These are phyloP conservation scores for Davidsoniella eucalypti DNA, from an alignment of 2,329 filamentous ascomycete species.

Conservation along the genomic window DNA sequence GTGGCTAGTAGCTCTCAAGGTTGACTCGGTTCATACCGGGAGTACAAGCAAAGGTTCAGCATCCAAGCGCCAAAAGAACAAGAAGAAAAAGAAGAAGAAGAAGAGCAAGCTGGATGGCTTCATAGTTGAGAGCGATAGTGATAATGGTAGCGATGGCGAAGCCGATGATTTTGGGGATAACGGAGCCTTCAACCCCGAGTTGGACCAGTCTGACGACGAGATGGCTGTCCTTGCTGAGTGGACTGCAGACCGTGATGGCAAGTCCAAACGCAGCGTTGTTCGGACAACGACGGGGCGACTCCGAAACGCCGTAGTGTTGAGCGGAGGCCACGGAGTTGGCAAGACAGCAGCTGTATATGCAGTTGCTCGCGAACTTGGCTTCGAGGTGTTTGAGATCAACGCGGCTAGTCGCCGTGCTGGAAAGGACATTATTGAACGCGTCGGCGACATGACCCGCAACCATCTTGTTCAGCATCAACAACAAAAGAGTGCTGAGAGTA, in stretches of 20 bases:
- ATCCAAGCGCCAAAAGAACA: constrained; percentile 14
- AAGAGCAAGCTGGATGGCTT: constrained; percentile 63
- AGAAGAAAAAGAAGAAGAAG: constrained; percentile 27
- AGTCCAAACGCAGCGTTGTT: constrained; percentile 6
- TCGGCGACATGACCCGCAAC: constrained; percentile 94
- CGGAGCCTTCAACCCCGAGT: background rate
- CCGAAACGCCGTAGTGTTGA: constrained; percentile 70
- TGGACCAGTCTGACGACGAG: constrained; percentile 36
- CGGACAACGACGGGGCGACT: constrained; percentile 27
- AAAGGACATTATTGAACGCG: constrained; percentile 76
- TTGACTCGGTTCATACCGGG: constrained; percentile 58
- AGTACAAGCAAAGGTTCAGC: constrained; percentile 20
- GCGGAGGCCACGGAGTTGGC: constrained; percentile 75
- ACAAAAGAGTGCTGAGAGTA: constrained; percentile 5
- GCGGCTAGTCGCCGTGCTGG: constrained; percentile 67
- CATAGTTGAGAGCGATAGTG: constrained; percentile 56
- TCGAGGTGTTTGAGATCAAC: constrained; percentile 92
- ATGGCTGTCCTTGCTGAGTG: constrained; percentile 4
- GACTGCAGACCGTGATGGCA: constrained; percentile 1
- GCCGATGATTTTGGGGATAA: no score
- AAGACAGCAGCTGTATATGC: constrained; percentile 90
- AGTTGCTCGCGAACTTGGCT: constrained; percentile 77
- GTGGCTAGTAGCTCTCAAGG: constrained; percentile 63
- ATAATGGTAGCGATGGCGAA: constrained; percentile 17
- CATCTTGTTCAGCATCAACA: constrained; percentile 53